Conservation (phyloP, 2,329 filamentous ascomycete species). For the Talaromyces sp. region DNA sequence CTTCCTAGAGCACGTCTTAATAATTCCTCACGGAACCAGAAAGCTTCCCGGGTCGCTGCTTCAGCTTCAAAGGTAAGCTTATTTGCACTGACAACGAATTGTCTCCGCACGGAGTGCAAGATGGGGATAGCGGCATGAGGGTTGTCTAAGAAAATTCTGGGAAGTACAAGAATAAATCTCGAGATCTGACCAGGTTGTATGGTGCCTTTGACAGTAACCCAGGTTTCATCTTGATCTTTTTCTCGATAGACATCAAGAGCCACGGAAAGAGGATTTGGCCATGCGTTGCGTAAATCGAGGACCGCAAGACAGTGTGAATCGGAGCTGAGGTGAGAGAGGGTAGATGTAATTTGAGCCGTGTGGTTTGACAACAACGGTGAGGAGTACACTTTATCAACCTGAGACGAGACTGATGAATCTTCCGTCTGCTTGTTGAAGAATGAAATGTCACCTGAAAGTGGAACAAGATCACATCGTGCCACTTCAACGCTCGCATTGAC, state of each 20-base stretch:
- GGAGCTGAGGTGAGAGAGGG: slow-evolving; percentile 45
- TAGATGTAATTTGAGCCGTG: slow-evolving; percentile 46
- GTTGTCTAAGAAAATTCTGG: slow-evolving; percentile 71
- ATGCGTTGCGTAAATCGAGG: slow-evolving; percentile 83
- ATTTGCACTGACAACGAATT: slow-evolving; percentile 83
- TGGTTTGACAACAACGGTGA: slow-evolving; percentile 23
- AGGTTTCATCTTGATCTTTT: slow-evolving; percentile 24
- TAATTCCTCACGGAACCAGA: slow-evolving; percentile 86
- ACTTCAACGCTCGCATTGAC: slow-evolving; percentile 90
- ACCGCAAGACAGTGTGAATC: slow-evolving; percentile 67
- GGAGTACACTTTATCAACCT: slow-evolving; percentile 15
- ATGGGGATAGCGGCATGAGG: slow-evolving; percentile 75
- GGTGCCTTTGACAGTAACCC: slow-evolving; percentile 42
- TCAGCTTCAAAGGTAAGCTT: slow-evolving; percentile 78
- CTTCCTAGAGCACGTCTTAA: slow-evolving; percentile 68
- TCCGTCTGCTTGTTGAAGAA: slow-evolving; percentile 50
- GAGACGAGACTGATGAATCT: slow-evolving; percentile 3
- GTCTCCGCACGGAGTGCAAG: slow-evolving; percentile 79
- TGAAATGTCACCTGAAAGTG: slow-evolving; percentile 68
- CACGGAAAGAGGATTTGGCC: slow-evolving; percentile 75
- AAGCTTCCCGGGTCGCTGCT: slow-evolving; percentile 73
- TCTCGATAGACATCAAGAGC: slow-evolving; percentile 53
- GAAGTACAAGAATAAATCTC: slow-evolving; percentile 73
- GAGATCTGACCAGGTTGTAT: slow-evolving; percentile 63
- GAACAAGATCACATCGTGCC: slow-evolving; percentile 73